A percentile compares a stretch with the other conserved stretches of the same genome.
Conservation (phyloP, 495 filamentous ascomycete genomes). For the Evansstolkia leycettana region DNA sequence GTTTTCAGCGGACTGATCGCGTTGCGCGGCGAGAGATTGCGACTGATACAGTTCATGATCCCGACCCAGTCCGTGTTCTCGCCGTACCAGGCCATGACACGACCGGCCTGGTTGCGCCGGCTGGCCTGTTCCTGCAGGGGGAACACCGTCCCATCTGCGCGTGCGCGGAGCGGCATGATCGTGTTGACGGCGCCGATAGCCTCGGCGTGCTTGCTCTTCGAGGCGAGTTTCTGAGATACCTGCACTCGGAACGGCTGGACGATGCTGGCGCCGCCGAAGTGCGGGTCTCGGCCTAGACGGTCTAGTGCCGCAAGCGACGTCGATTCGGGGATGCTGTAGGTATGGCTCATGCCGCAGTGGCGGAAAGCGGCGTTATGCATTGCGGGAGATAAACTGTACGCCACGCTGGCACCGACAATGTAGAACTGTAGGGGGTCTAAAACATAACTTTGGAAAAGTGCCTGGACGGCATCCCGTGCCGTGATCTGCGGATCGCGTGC, state of each 20-base stretch:
- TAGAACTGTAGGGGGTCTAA: slow-evolving; percentile 63
- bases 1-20: slow-evolving; percentile 55
- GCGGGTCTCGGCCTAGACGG: slow-evolving; percentile 44
- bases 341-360: slow-evolving; percentile 60
- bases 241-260: slow-evolving; percentile 67
- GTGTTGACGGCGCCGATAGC: slow-evolving; percentile 78
- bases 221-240: slow-evolving; percentile 52
- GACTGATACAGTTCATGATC: slow-evolving; percentile 54
- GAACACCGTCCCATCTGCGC: slow-evolving; percentile 48
- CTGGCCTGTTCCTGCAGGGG: slow-evolving; percentile 50
- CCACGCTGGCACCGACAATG: slow-evolving; percentile 59
- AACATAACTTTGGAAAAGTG: slow-evolving; percentile 41
- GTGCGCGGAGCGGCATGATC: slow-evolving; percentile 57
- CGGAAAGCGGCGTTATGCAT: slow-evolving; percentile 72
- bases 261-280: slow-evolving; percentile 64
- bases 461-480: slow-evolving; percentile 42
- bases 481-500: slow-evolving; percentile 34
- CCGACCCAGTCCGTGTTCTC: slow-evolving; percentile 83
- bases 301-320: slow-evolving; percentile 52
- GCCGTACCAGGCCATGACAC: slow-evolving; percentile 57
- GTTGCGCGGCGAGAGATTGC: slow-evolving; percentile 70
- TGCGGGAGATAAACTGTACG: slow-evolving; percentile 63
- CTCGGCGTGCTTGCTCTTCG: slow-evolving; percentile 61
- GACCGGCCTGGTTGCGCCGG: slow-evolving; percentile 52
- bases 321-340: slow-evolving; percentile 52